A percentile compares a stretch with the other conserved stretches of the same genome.
These are phyloP conservation scores for Phoma herbarum DNA, from an alignment of 2,329 filamentous ascomycete species.

Conservation along the genomic window DNA sequence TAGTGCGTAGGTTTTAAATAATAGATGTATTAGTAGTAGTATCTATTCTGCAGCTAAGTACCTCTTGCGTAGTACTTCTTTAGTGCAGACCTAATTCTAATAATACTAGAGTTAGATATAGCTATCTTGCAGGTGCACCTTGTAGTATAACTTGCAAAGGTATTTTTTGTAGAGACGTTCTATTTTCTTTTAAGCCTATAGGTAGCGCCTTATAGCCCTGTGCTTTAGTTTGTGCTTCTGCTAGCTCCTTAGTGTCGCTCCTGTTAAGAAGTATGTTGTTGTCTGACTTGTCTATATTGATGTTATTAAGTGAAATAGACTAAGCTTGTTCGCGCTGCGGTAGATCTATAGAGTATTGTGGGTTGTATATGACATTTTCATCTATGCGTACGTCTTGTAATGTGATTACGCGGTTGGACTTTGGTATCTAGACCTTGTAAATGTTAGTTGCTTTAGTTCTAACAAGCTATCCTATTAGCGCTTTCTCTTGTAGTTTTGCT, in stretches of 20 bases:
- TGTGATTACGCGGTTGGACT: constrained; percentile 1
- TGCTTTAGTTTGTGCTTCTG: neutral
- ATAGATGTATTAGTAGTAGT: no score
- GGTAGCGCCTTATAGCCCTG: no score
- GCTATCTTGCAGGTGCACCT: neutral
- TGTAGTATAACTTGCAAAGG: neutral
- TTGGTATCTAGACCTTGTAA: constrained; percentile 1
- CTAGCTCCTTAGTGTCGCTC: neutral
- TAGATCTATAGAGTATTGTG: neutral
- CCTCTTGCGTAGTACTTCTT: no score
- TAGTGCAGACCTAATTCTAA: no score
- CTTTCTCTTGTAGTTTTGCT: constrained; percentile 1
- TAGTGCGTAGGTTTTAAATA: no score
- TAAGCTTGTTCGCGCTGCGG: neutral
- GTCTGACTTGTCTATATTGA: neutral
- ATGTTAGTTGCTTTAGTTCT: constrained; percentile 1
- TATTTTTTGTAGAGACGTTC: neutral
- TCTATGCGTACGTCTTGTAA: constrained; percentile 1
- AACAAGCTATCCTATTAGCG: neutral
- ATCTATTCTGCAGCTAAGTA: no score
- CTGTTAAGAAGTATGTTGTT: neutral
- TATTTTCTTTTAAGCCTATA: no score
- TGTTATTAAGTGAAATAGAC: no score
- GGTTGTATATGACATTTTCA: neutral
- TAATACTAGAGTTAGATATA: neutral